phyloP scores from a whole-genome alignment of 345 rosid genomes.

The Aurinia saxatilis region DNA sequence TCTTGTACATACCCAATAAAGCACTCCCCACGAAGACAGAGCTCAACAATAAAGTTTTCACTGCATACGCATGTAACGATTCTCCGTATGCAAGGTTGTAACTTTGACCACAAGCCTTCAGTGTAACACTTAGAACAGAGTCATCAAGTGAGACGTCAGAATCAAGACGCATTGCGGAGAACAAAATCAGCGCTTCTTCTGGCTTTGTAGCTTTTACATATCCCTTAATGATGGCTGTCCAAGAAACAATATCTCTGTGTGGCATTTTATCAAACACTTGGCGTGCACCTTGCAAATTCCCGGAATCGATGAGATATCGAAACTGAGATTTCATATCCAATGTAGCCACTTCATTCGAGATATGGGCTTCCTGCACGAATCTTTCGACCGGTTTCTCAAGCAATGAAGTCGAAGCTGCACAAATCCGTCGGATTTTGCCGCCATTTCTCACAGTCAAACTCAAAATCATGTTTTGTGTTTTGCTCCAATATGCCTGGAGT shows the following conservation, averaged over 20 bases:
- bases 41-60: constrained; percentile 44
- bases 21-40: constrained; percentile 74
- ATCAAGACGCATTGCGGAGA: constrained; percentile 52
- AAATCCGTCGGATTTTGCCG: constrained; percentile 20
- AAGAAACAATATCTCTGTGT: constrained; percentile 54
- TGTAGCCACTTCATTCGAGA: constrained; percentile 12
- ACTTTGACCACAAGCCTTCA: constrained; percentile 61
- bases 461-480: constrained; percentile 16
- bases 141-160: constrained; percentile 51
- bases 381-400: constrained; percentile 4
- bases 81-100: constrained; percentile 45
- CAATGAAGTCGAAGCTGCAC: constrained; percentile 16
- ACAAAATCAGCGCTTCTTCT: constrained; percentile 54
- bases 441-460: constrained; percentile 8
- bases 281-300: constrained; percentile 47
- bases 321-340: constrained; percentile 41
- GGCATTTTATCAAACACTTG: constrained; percentile 65
- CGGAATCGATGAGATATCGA: constrained; percentile 27
- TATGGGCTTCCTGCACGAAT: not conserved
- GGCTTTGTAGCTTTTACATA: constrained; percentile 44
- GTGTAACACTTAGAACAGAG: constrained; percentile 56
- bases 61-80: constrained; percentile 57
- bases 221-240: constrained; percentile 73
- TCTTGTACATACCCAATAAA: constrained; percentile 62
- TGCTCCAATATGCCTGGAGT: not conserved